Percentiles rank a stretch among this genome's conserved stretches.
phyloP scores from a whole-genome alignment of 164 flowering plant genomes.

The Brasenia schreberi region DNA sequence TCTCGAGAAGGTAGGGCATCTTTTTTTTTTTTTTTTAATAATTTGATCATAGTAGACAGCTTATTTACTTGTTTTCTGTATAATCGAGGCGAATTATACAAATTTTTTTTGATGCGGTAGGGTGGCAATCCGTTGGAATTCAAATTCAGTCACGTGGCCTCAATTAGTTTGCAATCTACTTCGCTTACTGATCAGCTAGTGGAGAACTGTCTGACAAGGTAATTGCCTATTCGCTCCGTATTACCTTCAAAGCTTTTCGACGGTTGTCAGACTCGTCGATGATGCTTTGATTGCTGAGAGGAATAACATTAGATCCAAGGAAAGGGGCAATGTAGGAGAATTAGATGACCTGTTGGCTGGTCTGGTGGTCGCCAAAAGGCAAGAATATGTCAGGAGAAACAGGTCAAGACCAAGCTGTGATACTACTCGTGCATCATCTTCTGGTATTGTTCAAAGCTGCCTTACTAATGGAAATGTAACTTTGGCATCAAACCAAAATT shows the following conservation, averaged over 20 bases:
- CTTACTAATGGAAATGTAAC: constrained; percentile 36
- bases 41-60: too few relatives aligned
- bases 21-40: background rate
- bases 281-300: constrained; percentile 35
- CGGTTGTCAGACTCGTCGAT: constrained; percentile 11
- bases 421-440: constrained; percentile 34
- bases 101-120: constrained; percentile 20
- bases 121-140: constrained; percentile 98
- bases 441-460: constrained; percentile 29
- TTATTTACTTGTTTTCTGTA: too few relatives aligned
- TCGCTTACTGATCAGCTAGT: constrained; percentile 70
- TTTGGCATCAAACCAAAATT: constrained; percentile 30
- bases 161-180: constrained; percentile 86
- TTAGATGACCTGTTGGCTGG: constrained; percentile 60
- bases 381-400: constrained; percentile 73
- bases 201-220: constrained; percentile 66
- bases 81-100: background rate
- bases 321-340: constrained; percentile 43
- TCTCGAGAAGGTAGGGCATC: constrained; percentile 73
- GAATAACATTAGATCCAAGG: constrained; percentile 23
- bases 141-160: constrained; percentile 50
- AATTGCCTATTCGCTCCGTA: background rate
- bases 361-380: constrained; percentile 29
- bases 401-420: constrained; percentile 68
- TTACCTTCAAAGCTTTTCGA: background rate